These are phyloP conservation scores for Sclerotinia borealis DNA, from an alignment of 2,329 filamentous ascomycete genomes.

Conservation along the genomic window DNA sequence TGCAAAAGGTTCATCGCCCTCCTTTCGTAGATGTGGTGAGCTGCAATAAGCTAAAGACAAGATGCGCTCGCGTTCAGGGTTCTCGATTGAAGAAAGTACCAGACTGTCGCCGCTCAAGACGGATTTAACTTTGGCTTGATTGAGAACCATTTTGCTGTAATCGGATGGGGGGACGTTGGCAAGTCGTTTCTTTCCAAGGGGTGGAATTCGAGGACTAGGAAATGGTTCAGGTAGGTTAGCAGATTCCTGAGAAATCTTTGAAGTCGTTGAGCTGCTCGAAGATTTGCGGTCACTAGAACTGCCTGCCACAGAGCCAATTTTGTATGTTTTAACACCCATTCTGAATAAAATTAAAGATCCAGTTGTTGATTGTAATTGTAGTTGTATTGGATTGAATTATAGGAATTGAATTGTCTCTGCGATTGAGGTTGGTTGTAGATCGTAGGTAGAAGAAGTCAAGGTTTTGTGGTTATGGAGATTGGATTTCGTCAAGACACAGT, in stretches of 20 bases:
- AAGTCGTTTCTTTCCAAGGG: constrained; percentile 18
- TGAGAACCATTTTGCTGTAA: constrained; percentile 30
- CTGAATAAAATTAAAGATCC: background rate
- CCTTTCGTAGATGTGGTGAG: constrained; percentile 77
- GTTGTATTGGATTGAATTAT: background rate
- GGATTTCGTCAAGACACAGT: background rate
- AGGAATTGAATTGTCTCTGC: background rate
- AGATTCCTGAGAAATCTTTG: constrained; percentile 18
- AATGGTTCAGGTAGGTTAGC: constrained; percentile 35
- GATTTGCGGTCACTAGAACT: background rate
- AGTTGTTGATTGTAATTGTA: background rate
- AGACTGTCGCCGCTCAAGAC: constrained; percentile 92
- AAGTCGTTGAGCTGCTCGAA: constrained; percentile 15
- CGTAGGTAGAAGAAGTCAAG: background rate
- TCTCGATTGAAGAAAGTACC: constrained; percentile 73
- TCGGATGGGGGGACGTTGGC: constrained; percentile 29
- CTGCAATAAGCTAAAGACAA: constrained; percentile 90
- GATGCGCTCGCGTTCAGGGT: constrained; percentile 74
- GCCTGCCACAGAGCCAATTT: constrained; percentile 23
- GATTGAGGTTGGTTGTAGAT: background rate
- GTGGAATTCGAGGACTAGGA: constrained; percentile 23
- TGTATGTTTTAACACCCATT: constrained; percentile 23
- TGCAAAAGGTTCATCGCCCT: constrained; percentile 86
- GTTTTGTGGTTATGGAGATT: background rate
- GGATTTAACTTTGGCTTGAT: constrained; percentile 76